Evolutionary conservation across 805 yeast species (phyloP).

Genomic region (Starmerella floris): DNA sequence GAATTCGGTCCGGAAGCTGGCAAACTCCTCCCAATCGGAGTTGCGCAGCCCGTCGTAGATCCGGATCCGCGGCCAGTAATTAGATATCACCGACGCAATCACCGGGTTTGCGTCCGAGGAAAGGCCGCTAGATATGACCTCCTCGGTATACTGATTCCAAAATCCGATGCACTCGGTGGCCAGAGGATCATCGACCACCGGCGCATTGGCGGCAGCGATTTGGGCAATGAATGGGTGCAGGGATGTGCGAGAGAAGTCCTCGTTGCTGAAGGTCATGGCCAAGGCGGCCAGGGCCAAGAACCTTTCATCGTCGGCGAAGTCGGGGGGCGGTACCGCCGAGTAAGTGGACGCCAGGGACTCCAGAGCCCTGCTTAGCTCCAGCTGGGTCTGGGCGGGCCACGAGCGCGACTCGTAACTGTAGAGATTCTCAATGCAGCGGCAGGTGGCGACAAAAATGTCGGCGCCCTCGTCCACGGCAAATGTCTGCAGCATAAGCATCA

Average conservation of each 20-base stretch:
- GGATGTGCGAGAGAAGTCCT: slow-evolving; percentile 10
- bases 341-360: not conserved
- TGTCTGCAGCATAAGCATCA: slow-evolving; percentile 10
- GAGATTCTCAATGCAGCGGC: not conserved
- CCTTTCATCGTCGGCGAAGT: slow-evolving; percentile 10
- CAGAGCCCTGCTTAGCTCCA: not conserved
- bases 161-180: slow-evolving; percentile 25
- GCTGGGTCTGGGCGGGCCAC: slow-evolving; percentile 7
- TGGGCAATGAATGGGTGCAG: slow-evolving; percentile 13
- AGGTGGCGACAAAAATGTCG: not conserved
- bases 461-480: not conserved
- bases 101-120: slow-evolving; percentile 28
- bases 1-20: slow-evolving; percentile 55
- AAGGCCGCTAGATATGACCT: slow-evolving; percentile 24
- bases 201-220: slow-evolving; percentile 12
- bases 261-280: slow-evolving; percentile 14
- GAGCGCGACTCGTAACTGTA: slow-evolving; percentile 8
- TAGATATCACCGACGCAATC: slow-evolving; percentile 32
- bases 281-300: slow-evolving; percentile 14
- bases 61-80: slow-evolving; percentile 59
- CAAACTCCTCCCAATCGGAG: slow-evolving; percentile 41
- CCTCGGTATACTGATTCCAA: slow-evolving; percentile 28
- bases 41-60: slow-evolving; percentile 21
- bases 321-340: slow-evolving; percentile 1
- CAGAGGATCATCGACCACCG: slow-evolving; percentile 24